Evolutionary conservation across 108 stramenopile genomes (phyloP).

Genomic region (Bacterosira constricta): DNA sequence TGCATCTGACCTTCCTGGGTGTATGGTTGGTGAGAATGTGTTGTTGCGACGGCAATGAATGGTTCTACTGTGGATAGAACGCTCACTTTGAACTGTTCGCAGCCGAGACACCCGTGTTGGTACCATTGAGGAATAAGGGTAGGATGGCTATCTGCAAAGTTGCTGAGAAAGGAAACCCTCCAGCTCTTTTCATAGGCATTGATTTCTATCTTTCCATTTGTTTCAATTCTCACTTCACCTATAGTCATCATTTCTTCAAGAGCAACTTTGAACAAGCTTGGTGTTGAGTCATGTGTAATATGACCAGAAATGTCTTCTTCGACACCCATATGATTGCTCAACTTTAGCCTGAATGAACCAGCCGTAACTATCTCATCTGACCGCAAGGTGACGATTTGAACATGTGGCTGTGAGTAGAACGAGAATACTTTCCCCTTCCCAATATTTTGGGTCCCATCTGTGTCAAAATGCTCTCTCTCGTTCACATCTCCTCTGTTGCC

Average conservation of each 20-base stretch:
- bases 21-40: slow-evolving; percentile 23
- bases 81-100: slow-evolving; percentile 27
- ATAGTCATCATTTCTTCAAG: slow-evolving; percentile 54
- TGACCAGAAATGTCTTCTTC: slow-evolving; percentile 20
- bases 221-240: slow-evolving; percentile 55
- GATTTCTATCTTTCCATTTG: not conserved
- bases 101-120: slow-evolving; percentile 24
- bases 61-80: slow-evolving; percentile 31
- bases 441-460: slow-evolving; percentile 41
- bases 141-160: slow-evolving; percentile 42
- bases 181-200: slow-evolving; percentile 52
- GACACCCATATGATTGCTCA: slow-evolving; percentile 23
- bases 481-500: slow-evolving; percentile 31
- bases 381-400: slow-evolving; percentile 44
- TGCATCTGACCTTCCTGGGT: slow-evolving; percentile 35
- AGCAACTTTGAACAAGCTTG: slow-evolving; percentile 35
- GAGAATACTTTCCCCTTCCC: slow-evolving; percentile 71
- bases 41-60: slow-evolving; percentile 8
- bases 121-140: slow-evolving; percentile 29
- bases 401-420: slow-evolving; percentile 58
- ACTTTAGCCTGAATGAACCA: slow-evolving; percentile 48
- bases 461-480: slow-evolving; percentile 32
- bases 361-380: slow-evolving; percentile 52
- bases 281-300: slow-evolving; percentile 34
- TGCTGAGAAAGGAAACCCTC: slow-evolving; percentile 62